Base-by-base conservation (phyloP, 768 basidiomycete genomes). In the Agrocybe praecox region DNA sequence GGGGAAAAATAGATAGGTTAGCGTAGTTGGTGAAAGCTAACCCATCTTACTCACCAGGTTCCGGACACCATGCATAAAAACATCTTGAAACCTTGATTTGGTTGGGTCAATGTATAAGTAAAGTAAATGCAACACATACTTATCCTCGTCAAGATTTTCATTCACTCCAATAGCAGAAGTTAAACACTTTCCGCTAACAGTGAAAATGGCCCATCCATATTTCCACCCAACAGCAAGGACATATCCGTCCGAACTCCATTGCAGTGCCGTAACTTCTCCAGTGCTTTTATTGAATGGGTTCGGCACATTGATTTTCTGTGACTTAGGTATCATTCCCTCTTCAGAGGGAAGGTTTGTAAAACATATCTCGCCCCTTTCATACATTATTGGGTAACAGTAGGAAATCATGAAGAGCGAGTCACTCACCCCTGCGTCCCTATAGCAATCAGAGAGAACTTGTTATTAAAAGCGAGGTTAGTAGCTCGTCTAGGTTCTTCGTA, bases 161-260 rank as follows among this genome's bases (percentile, higher is more conserved):
- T 88, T 88, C 2, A 83, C 80, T 12, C 86, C 87, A 64, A 94
- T 85, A 10, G 84, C 85, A 73, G 86, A 93, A 1, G 89, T 89
- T 24, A 93, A 79, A 65, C 95, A 92, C 52, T 94, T 80, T 6
- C 96, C 96, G 12, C 92, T 90, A 11, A 94, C 87, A 67, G 89
- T 94, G 74, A 94, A 91, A 6, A 96, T 80, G 2, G 87, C 92
- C 95, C 95, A 98, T 7, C 94, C 96, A 52, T 82, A 72, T 59
- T 86, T 80, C 90, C 94, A 97, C 0, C 94, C 96, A 2, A 94
- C 94, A 32, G 95, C 96, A 11, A 99, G 77, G 6, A 92, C 93
- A 72, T 95, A 95, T 2, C 96, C 96, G 71, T 99, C 97, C 0
- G 92, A 92, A 49, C 92, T 96, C 96, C 96, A 98, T 63, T 94